A percentile compares a stretch with the other conserved stretches of the same genome.
Evolutionary conservation across 1,284 basidiomycete genomes (phyloP).

Genomic region (Pisolithus thermaeus): DNA sequence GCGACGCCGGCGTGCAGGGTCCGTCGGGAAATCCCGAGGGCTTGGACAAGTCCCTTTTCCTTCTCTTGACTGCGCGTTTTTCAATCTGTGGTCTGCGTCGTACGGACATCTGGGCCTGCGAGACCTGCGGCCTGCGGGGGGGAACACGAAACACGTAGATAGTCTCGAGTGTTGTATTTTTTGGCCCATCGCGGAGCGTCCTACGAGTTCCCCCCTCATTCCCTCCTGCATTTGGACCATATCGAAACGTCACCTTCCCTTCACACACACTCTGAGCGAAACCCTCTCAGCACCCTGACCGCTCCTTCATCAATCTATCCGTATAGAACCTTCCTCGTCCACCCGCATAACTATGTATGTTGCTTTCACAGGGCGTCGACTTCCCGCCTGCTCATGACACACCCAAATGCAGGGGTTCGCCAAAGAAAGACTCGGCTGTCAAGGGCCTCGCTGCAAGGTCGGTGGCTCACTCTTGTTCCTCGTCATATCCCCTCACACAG

Average conservation of each 20-base stretch:
- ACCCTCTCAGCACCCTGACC: background rate
- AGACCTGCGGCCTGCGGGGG: constrained; percentile 8
- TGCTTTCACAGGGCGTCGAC: constrained; percentile 7
- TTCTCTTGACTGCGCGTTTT: constrained; percentile 18
- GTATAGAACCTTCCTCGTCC: background rate
- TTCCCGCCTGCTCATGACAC: constrained; percentile 14
- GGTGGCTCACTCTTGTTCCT: constrained; percentile 2
- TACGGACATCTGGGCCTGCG: constrained; percentile 2
- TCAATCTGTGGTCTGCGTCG: constrained; percentile 5
- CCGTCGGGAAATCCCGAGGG: constrained; percentile 26
- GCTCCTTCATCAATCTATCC: background rate
- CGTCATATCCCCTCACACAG: constrained; percentile 9
- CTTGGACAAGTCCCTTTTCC: constrained; percentile 3
- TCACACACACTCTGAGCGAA: background rate
- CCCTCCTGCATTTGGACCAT: constrained; percentile 4
- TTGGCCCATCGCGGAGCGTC: background rate
- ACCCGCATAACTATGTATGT: constrained; percentile 19
- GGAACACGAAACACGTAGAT: constrained; percentile 10
- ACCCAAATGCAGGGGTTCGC: constrained; percentile 18
- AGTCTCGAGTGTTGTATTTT: constrained; percentile 5
- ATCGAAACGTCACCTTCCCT: constrained; percentile 1
- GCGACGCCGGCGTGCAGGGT: constrained; percentile 8
- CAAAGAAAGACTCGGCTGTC: constrained; percentile 14
- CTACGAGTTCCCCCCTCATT: constrained; percentile 7
- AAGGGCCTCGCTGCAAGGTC: constrained; percentile 16